These are phyloP conservation scores for Monilinia laxa DNA, from an alignment of 2,329 filamentous ascomycete genomes.

Conservation along the genomic window DNA sequence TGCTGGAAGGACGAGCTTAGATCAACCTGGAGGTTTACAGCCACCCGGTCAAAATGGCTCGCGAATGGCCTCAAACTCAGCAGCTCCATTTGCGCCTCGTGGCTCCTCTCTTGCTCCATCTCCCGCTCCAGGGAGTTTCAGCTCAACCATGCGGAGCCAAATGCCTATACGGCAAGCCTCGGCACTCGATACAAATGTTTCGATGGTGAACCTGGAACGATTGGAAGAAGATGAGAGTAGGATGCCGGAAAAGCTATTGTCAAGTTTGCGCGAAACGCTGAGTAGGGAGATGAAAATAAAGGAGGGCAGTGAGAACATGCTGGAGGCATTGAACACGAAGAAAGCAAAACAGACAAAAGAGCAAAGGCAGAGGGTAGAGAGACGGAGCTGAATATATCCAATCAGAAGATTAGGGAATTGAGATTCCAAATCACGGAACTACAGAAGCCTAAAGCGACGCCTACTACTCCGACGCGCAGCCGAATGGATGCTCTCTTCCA, in stretches of 20 bases:
- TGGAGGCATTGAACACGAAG: constrained; percentile 91
- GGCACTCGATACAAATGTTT: constrained; percentile 55
- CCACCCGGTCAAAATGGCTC: constrained; percentile 47
- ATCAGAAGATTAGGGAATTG: constrained; percentile 64
- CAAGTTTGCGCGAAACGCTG: constrained; percentile 76
- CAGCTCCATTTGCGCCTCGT: constrained; percentile 64
- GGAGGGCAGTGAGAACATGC: constrained; percentile 93
- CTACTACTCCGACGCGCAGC: constrained; percentile 49
- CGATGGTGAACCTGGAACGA: constrained; percentile 52
- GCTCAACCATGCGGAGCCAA: constrained; percentile 76
- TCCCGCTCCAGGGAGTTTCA: constrained; percentile 80
- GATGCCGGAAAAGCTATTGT: constrained; percentile 70
- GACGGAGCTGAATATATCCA: constrained; percentile 86
- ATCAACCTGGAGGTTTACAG: constrained; percentile 55
- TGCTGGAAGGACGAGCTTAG: constrained; percentile 51
- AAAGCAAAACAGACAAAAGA: constrained; percentile 95
- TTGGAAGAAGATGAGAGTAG: constrained; percentile 61
- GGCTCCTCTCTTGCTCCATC: constrained; percentile 69
- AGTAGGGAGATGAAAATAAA: constrained; percentile 98
- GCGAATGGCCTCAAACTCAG: constrained; percentile 53
- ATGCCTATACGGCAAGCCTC: constrained; percentile 63
- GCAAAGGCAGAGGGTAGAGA: constrained; percentile 74
- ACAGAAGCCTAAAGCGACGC: constrained; percentile 49
- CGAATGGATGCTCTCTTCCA: constrained; percentile 51
- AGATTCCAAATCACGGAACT: constrained; percentile 60